Evolutionary conservation across 768 basidiomycete species (phyloP).

Genomic region (Multifurca ochricompacta): DNA sequence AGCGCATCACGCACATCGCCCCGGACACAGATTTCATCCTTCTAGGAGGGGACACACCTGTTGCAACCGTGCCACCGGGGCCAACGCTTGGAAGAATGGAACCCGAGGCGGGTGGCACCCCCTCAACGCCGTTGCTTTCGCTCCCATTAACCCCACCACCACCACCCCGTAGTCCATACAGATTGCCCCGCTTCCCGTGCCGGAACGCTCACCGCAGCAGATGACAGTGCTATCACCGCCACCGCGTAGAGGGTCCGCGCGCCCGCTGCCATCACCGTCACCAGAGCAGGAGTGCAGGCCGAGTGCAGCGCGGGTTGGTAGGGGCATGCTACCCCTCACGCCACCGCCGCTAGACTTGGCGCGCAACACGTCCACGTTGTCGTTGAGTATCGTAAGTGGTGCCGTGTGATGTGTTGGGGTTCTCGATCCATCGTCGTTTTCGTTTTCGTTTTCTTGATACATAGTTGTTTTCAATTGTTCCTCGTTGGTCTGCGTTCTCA

Average conservation of each 20-base stretch:
- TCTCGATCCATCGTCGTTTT: neutral
- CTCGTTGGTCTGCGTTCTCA: neutral
- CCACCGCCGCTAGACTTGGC: slow-evolving; percentile 8
- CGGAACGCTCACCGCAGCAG: slow-evolving; percentile 28
- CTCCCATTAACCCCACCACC: slow-evolving; percentile 18
- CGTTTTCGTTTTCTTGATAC: neutral
- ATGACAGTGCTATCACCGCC: slow-evolving; percentile 53
- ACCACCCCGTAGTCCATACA: slow-evolving; percentile 24
- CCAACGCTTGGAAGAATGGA: neutral
- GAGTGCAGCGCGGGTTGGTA: neutral
- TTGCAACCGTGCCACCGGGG: slow-evolving; percentile 1
- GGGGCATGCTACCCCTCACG: neutral
- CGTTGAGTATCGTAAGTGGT: slow-evolving; percentile 19
- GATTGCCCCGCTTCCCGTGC: slow-evolving; percentile 23
- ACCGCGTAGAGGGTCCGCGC: slow-evolving; percentile 46
- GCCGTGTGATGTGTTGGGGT: neutral
- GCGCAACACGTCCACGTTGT: slow-evolving; percentile 20
- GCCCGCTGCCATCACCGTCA: slow-evolving; percentile 12
- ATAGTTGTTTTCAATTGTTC: neutral
- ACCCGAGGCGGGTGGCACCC: no score
- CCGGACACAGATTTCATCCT: slow-evolving; percentile 59
- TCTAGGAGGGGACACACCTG: slow-evolving; percentile 22
- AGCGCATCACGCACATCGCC: slow-evolving; percentile 45
- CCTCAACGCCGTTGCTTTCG: neutral
- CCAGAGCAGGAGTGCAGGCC: slow-evolving; percentile 8